Conservation (phyloP, 2,329 filamentous ascomycete species). For the Xylaria sp. region DNA sequence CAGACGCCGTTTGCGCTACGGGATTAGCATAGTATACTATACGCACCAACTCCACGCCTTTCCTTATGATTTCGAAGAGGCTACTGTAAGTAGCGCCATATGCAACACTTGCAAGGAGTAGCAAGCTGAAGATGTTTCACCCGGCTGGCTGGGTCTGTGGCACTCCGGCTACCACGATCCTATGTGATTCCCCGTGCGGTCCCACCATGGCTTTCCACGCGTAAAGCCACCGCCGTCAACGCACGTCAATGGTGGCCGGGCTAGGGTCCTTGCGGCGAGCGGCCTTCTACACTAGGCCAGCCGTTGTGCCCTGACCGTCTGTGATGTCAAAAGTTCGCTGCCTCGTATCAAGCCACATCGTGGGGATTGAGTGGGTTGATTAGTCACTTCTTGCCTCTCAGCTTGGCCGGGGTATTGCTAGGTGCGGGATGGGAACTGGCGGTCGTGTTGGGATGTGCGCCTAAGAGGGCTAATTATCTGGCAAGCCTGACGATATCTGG, state of each 20-base stretch:
- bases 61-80: background rate
- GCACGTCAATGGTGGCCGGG: slow-evolving; percentile 14
- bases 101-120: background rate
- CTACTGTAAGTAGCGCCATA: background rate
- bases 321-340: background rate
- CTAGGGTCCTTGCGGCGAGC: slow-evolving; percentile 10
- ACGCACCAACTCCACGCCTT: too few species aligned
- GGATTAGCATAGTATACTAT: too few species aligned
- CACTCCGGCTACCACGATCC: background rate
- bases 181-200: slow-evolving; percentile 6
- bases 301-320: slow-evolving; percentile 6
- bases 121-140: slow-evolving; percentile 24
- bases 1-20: too few species aligned
- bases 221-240: background rate
- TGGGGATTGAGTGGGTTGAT: slow-evolving; percentile 5
- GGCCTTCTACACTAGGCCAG: slow-evolving; percentile 6
- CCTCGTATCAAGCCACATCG: slow-evolving; percentile 20
- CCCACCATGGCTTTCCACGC: background rate
- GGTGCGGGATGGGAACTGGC: background rate
- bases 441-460: background rate
- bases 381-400: slow-evolving; percentile 21
- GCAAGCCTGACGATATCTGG: background rate
- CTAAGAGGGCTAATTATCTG: background rate
- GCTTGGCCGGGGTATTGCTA: slow-evolving; percentile 20
- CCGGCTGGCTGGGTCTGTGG: slow-evolving; percentile 9